phyloP scores from a whole-genome alignment of 78 protist species.

The Dictyostelium discoideum region DNA sequence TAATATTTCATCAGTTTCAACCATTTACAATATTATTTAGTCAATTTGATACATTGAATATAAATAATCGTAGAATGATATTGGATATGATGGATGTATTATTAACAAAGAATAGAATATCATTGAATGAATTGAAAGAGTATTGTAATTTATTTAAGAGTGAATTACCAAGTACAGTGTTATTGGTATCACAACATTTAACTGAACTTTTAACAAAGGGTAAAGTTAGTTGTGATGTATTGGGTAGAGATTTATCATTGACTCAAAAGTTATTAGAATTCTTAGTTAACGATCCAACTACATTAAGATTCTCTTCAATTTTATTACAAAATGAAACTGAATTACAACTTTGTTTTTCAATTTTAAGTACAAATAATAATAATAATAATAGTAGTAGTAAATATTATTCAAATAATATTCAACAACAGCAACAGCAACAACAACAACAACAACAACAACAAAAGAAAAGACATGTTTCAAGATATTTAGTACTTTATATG shows the following conservation, averaged over 20 bases:
- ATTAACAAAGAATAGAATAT: conserved; percentile 44
- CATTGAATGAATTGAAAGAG: conserved; percentile 6
- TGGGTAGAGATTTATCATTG: conserved; percentile 26
- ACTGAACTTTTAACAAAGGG: conserved; percentile 49
- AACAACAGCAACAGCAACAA: not conserved
- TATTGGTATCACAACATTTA: conserved; percentile 69
- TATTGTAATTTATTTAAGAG: conserved; percentile 42
- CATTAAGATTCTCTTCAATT: conserved; percentile 4
- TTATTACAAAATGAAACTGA: not conserved
- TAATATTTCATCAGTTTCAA: conserved; percentile 60
- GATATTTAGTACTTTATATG: conserved; percentile 29
- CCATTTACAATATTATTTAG: conserved; percentile 71
- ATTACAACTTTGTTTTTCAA: conserved; percentile 17
- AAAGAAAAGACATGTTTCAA: not conserved
- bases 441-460: not conserved
- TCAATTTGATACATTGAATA: conserved; percentile 45
- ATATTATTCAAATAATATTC: not conserved
- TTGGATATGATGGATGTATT: conserved; percentile 82
- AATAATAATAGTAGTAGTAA: not conserved
- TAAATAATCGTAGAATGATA: conserved; percentile 44
- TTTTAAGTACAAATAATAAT: not conserved
- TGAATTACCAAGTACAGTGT: conserved; percentile 54
- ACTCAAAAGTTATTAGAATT: not conserved
- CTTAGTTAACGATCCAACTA: not conserved
- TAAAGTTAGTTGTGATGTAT: conserved; percentile 4